Percentiles rank a stretch among this genome's conserved stretches.
phyloP scores from a whole-genome alignment of 768 basidiomycete genomes.

The Coprinellus aureogranulatus region DNA sequence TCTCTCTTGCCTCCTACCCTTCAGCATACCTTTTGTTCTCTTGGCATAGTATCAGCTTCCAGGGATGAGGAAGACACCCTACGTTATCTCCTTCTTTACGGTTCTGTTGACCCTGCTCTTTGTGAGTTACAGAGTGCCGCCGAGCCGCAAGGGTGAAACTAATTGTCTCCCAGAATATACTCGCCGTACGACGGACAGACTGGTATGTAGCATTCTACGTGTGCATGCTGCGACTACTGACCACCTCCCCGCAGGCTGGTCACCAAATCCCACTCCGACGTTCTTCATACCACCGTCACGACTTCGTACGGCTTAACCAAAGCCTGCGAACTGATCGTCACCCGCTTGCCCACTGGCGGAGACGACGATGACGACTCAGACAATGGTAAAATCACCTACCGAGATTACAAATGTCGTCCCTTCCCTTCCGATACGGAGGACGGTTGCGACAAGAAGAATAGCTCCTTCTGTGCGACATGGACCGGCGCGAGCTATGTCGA shows the following conservation, averaged over 20 bases:
- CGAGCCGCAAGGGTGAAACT: not conserved
- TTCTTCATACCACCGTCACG: slow-evolving; percentile 46
- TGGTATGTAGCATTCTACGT: slow-evolving; percentile 45
- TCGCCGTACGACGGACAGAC: slow-evolving; percentile 57
- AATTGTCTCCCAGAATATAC: slow-evolving; percentile 44
- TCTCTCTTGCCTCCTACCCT: not conserved
- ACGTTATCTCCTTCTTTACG: slow-evolving; percentile 60
- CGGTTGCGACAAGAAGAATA: slow-evolving; percentile 50
- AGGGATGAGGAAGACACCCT: slow-evolving; percentile 64
- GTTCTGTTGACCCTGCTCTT: slow-evolving; percentile 49
- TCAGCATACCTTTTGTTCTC: not conserved
- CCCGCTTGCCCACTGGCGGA: slow-evolving; percentile 50
- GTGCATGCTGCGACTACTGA: not conserved
- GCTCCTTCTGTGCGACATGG: slow-evolving; percentile 64
- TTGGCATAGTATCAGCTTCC: not conserved
- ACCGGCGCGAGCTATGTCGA: slow-evolving; percentile 64
- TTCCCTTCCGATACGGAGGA: slow-evolving; percentile 60
- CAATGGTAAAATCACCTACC: slow-evolving; percentile 43
- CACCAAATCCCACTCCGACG: slow-evolving; percentile 36
- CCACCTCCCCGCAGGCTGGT: slow-evolving; percentile 38
- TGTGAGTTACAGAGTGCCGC: slow-evolving; percentile 36
- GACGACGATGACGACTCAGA: slow-evolving; percentile 21
- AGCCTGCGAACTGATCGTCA: slow-evolving; percentile 52
- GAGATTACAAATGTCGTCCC: slow-evolving; percentile 57
- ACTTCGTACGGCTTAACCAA: slow-evolving; percentile 58